Conservation (phyloP, 768 basidiomycete species). For the Tylopilus sp. region DNA sequence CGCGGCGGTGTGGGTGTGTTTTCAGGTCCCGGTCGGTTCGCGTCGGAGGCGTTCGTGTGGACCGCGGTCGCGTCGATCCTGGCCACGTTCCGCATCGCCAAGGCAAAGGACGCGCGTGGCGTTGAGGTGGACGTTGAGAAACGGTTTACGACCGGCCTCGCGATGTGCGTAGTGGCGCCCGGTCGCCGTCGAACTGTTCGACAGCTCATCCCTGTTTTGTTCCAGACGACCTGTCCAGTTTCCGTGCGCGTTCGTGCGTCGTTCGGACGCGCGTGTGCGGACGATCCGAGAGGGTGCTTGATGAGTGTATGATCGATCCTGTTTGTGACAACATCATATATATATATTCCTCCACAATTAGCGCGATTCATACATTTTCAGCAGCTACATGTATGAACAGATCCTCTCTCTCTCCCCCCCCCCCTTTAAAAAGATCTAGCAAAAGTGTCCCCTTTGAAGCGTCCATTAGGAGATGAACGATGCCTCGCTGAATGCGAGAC, state of each 20-base stretch:
- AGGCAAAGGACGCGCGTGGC: too few relatives aligned
- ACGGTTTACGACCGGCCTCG: too few relatives aligned
- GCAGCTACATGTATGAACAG: slow-evolving; percentile 10
- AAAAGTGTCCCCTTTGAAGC: background rate
- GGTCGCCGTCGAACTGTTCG: too few relatives aligned
- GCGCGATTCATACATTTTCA: background rate
- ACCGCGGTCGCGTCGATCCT: too few relatives aligned
- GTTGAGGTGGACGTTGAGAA: too few relatives aligned
- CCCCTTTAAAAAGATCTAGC: background rate
- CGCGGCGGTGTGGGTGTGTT: too few relatives aligned
- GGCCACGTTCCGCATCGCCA: too few relatives aligned
- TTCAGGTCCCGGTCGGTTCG: too few relatives aligned
- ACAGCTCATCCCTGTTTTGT: too few relatives aligned
- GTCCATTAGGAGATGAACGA: slow-evolving; percentile 70
- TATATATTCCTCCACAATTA: background rate
- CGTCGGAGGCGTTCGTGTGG: too few relatives aligned
- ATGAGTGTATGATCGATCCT: background rate
- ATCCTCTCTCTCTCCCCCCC: too few relatives aligned
- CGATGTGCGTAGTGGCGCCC: too few relatives aligned
- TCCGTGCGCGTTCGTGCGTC: slow-evolving; percentile 17
- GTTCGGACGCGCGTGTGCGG: background rate
- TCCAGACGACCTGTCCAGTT: slow-evolving; percentile 23
- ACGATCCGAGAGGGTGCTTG: slow-evolving; percentile 1
- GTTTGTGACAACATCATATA: background rate
- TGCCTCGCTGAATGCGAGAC: slow-evolving; percentile 81